These are phyloP conservation scores for Colletotrichum zoysiae DNA, from an alignment of 2,329 filamentous ascomycete species.

Conservation along the genomic window DNA sequence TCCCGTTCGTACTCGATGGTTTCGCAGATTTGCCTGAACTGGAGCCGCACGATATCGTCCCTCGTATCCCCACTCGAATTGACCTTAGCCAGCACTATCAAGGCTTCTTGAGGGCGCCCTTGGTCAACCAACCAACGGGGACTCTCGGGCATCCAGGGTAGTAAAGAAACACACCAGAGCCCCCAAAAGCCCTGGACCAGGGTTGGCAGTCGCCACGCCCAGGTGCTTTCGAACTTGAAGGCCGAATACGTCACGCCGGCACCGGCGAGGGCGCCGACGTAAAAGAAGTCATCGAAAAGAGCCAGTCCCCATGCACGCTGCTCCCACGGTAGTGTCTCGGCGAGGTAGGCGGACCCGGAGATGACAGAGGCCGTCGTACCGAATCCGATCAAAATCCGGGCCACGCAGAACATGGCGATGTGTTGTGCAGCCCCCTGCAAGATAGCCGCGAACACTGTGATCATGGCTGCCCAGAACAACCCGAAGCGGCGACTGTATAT, in stretches of 20 bases:
- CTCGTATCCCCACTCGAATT: slow-evolving; percentile 7
- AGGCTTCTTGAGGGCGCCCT: slow-evolving; percentile 7
- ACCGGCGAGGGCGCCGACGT: slow-evolving; percentile 6
- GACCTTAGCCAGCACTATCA: slow-evolving; percentile 8
- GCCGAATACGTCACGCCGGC: slow-evolving; percentile 24
- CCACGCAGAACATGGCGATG: slow-evolving; percentile 30
- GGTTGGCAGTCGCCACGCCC: slow-evolving; percentile 25
- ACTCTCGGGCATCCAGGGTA: slow-evolving; percentile 27
- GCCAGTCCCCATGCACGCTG: slow-evolving; percentile 11
- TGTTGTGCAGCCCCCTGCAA: slow-evolving; percentile 11
- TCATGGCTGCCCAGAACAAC: slow-evolving; percentile 18
- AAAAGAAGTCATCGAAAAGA: slow-evolving; percentile 24
- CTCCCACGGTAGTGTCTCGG: slow-evolving; percentile 19
- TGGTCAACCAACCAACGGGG: slow-evolving; percentile 29
- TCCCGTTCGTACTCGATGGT: slow-evolving; percentile 24
- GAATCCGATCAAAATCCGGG: slow-evolving; percentile 6
- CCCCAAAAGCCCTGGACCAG: slow-evolving; percentile 12
- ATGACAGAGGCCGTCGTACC: slow-evolving; percentile 16
- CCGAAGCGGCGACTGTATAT: slow-evolving; percentile 15
- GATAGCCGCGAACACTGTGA: slow-evolving; percentile 14
- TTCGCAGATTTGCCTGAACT: slow-evolving; percentile 30
- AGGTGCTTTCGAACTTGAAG: slow-evolving; percentile 13
- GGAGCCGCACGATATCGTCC: slow-evolving; percentile 23
- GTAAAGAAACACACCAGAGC: neutral
- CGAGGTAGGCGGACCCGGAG: slow-evolving; percentile 22